A percentile compares a stretch with the other conserved stretches of the same genome.
Evolutionary conservation across 2,329 filamentous ascomycete genomes (phyloP).

Genomic region (Diplodia sapinea): DNA sequence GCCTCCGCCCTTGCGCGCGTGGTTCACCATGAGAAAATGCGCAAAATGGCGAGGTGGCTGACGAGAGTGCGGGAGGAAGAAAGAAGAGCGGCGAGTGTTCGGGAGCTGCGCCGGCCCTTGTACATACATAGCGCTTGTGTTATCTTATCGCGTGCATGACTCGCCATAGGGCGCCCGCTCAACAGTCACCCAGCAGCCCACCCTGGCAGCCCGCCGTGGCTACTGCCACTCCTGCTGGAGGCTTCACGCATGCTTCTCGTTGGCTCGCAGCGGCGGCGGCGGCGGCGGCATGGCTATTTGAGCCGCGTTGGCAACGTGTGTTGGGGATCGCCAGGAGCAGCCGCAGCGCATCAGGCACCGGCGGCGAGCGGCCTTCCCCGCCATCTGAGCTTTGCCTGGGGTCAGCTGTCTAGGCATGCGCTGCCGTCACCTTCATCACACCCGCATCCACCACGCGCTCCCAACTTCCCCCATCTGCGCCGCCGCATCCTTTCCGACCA

Average conservation of each 20-base stretch:
- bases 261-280: neutral
- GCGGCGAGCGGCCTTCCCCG: slow-evolving; percentile 21
- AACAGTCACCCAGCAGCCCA: neutral
- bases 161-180: neutral
- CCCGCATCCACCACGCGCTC: slow-evolving; percentile 19
- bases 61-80: neutral
- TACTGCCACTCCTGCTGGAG: too few relatives aligned
- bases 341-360: slow-evolving; percentile 9
- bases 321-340: slow-evolving; percentile 5
- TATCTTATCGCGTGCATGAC: slow-evolving; percentile 23
- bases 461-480: slow-evolving; percentile 2
- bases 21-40: slow-evolving; percentile 20
- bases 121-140: neutral
- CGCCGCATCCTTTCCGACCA: neutral
- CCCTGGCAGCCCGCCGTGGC: neutral
- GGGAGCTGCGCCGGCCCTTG: slow-evolving; percentile 14
- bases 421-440: slow-evolving; percentile 25
- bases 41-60: neutral
- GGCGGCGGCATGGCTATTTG: neutral
- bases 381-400: slow-evolving; percentile 24
- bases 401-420: slow-evolving; percentile 30
- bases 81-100: slow-evolving; percentile 19
- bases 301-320: neutral
- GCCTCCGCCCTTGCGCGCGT: slow-evolving; percentile 23
- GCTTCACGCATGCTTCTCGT: neutral